Base-by-base conservation (phyloP, 768 basidiomycete species). In the Leucocoprinus sp. region DNA sequence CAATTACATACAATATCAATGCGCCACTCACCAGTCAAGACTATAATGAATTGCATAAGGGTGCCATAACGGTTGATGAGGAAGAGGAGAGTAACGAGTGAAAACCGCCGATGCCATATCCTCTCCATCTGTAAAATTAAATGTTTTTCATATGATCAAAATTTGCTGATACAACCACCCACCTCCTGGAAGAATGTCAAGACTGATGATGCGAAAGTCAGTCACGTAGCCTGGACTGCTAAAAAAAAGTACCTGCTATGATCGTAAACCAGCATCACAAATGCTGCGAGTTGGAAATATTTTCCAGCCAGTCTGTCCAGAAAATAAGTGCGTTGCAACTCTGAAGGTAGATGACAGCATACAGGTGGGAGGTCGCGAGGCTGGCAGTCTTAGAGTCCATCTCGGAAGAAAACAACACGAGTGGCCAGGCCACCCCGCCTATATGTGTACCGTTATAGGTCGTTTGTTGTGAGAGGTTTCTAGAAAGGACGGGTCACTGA, bases 41-140 rank as follows among this genome's bases (percentile, higher is more conserved):
- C 52, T 4, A 60, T 48, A 29, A 60, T 54, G 34, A 61, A 62
- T 29, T 60, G 55, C 0, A 61, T 28, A 2, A 58, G 57, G 11
- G 58, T 61, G 22, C 54, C 39, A 49, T 62, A 64, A 14, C 62
- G 56, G 43, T 61, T 62, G 17, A 64, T 42, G 5, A 62, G 41
- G 50, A 62, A 64, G n/a, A 64, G 50, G n/a, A 60, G 29, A 0
- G 56, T 52, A 2, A 51, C 60, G 2, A 54, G 55, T 7, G 57
- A 57, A 5, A 60, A 23, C 38, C 48, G 57, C 28, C 41, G 52
- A 34, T 54, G 55, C 62, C 62, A 64, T 6, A 64, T 56, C 5
- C 60, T 50, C 12, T 60, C 57, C 31, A 61, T 56, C 39, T 41
- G 12, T 4, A 31, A 5, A 31, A 11, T 4, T 14, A 39, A 9